Base-by-base conservation (phyloP, 2,329 filamentous ascomycete genomes). In the Leptosphaerulina australis region DNA sequence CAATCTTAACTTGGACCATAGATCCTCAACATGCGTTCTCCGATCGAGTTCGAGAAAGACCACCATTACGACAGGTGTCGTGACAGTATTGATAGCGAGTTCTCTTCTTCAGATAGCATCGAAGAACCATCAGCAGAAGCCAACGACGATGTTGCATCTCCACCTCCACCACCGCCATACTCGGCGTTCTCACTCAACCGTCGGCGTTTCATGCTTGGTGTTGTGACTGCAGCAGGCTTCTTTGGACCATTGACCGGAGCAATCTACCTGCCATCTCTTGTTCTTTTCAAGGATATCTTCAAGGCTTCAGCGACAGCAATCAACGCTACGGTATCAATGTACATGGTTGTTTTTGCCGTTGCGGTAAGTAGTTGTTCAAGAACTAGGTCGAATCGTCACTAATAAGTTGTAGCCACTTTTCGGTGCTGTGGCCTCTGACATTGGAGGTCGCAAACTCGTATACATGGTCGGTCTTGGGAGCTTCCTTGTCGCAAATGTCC, bases 311-410 rank as follows among this genome's bases (percentile, higher is more conserved):
- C 60, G 20, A 69, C 71, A 5, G 67, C 62, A 2, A 72, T 78
- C 28, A 78, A 78, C 55, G 74, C 68, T 3, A 76, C 76, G 0
- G 74, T 78, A n/a, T 71, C 73, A 0, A 70, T 77, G 3, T 79
- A 77, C 56, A 77, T 76, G 74, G 64, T 71, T 8, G 68, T 76
- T 0, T 78, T 78, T 48, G 76, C 75, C 12, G 41, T 78, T 12
- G 70, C 69, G 29, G 56, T 65, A 58, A 14, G 56, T 60, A 39
- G 2, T 12, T 34, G 0, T 20, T 30, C 3, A 3, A 15, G 21
- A 8, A 9, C 15, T 14, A 24, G 28, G 5, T 3, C 10, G 12
- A 18, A 9, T 17, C 29, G 9, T n/a, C 21, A 29, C 58, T 64
- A 29, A 64, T 35, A 29, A 18, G 8, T 1, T 14, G 9, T 36